Conservation (phyloP, 2,329 filamentous ascomycete species). For the Moelleriella libera region DNA sequence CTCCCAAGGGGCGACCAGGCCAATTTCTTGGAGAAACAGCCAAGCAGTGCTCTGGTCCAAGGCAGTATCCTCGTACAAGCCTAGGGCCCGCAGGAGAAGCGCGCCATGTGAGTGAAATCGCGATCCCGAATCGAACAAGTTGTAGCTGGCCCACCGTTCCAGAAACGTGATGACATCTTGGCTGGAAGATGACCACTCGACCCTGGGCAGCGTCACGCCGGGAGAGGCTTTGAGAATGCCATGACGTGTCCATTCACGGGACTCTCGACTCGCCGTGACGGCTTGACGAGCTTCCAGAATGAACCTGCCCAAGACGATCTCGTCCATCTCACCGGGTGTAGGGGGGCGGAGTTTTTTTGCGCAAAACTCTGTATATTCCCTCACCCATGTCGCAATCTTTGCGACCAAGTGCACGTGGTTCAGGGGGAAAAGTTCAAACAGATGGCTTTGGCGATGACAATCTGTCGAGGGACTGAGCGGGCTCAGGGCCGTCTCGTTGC, state of each 20-base stretch:
- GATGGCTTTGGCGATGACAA: constrained; percentile 32
- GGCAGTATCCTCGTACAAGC: constrained; percentile 37
- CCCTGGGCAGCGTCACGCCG: constrained; percentile 9
- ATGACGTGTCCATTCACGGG: constrained; percentile 32
- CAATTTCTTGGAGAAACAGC: constrained; percentile 64
- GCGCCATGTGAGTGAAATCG: constrained; percentile 48
- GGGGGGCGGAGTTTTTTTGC: constrained; percentile 7
- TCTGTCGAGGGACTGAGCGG: constrained; percentile 32
- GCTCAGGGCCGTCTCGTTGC: constrained; percentile 46
- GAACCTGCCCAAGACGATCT: constrained; percentile 26
- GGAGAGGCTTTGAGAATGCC: constrained; percentile 26
- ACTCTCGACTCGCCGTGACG: constrained; percentile 36
- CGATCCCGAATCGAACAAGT: constrained; percentile 36
- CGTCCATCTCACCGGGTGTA: constrained; percentile 7
- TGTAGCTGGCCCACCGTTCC: constrained; percentile 49
- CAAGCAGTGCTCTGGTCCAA: constrained; percentile 33
- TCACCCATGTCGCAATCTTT: constrained; percentile 17
- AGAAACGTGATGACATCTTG: constrained; percentile 51
- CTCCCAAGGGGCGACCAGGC: constrained; percentile 57
- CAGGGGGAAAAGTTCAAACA: constrained; percentile 42
- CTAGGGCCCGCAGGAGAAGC: constrained; percentile 45
- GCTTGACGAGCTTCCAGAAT: constrained; percentile 30
- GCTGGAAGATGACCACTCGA: constrained; percentile 15
- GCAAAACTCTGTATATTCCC: constrained; percentile 14
- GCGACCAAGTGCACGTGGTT: constrained; percentile 14